Conservation (phyloP, 2,329 filamentous ascomycete genomes). For the Xylariaceae sp. region DNA sequence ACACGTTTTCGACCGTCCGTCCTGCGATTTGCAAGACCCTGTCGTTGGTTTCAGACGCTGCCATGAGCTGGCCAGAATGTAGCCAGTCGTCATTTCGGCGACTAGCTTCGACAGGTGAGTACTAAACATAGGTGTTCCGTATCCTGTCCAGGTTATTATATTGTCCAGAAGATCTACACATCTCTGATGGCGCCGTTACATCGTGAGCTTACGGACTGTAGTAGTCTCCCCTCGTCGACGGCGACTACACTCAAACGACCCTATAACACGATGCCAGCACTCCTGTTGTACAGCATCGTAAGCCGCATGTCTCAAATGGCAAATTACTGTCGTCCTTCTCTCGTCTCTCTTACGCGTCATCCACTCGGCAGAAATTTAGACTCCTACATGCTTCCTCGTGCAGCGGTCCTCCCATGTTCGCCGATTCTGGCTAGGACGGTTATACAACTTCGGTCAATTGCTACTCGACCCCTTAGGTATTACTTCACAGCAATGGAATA, state of each 20-base stretch:
- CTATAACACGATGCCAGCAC: constrained; percentile 16
- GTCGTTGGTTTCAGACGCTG: constrained; percentile 11
- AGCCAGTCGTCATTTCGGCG: constrained; percentile 4
- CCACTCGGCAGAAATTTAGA: constrained; percentile 9
- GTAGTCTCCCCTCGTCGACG: constrained; percentile 6
- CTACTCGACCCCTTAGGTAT: constrained; percentile 2
- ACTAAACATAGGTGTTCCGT: neutral
- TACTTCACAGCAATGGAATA: neutral
- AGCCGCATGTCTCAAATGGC: constrained; percentile 10
- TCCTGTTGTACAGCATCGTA: constrained; percentile 15
- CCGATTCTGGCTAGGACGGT: neutral
- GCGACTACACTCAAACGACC: constrained; percentile 8
- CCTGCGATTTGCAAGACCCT: constrained; percentile 14
- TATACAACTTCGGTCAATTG: constrained; percentile 5
- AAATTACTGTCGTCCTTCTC: neutral
- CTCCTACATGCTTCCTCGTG: constrained; percentile 8
- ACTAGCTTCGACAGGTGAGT: neutral
- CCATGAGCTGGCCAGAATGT: neutral
- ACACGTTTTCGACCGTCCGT: neutral
- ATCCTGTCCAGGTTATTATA: neutral
- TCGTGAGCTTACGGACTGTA: constrained; percentile 5
- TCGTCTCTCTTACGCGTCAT: constrained; percentile 14
- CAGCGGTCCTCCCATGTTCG: neutral
- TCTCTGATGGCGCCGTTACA: constrained; percentile 10
- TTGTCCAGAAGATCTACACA: constrained; percentile 3